Conservation (phyloP, 805 yeast genomes). For the Ogataea parapolymorpha region DNA sequence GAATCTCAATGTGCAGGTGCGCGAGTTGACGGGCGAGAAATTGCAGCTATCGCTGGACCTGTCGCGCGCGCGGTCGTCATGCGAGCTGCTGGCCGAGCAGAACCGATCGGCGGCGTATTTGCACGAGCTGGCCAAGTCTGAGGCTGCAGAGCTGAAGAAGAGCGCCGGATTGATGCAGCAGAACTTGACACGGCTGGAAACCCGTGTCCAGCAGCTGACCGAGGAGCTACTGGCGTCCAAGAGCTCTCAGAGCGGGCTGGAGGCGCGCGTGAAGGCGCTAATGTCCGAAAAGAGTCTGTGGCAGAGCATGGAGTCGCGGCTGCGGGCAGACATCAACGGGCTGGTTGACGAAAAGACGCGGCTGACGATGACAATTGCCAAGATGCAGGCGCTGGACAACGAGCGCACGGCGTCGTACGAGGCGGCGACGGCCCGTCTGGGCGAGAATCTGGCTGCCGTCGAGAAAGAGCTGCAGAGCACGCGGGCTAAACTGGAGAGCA, state of each 20-base stretch:
- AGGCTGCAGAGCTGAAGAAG: conserved; percentile 42
- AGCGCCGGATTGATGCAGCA: conserved; percentile 41
- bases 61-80: conserved; percentile 53
- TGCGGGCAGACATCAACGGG: conserved; percentile 49
- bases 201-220: conserved; percentile 42
- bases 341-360: conserved; percentile 57
- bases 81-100: conserved; percentile 52
- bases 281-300: conserved; percentile 54
- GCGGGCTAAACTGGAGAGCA: conserved; percentile 46
- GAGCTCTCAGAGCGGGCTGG: conserved; percentile 40
- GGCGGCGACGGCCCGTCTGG: conserved; percentile 48
- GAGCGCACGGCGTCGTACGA: conserved; percentile 56
- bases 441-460: conserved; percentile 46
- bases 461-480: conserved; percentile 43
- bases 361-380: conserved; percentile 53
- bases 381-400: conserved; percentile 55
- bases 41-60: conserved; percentile 47
- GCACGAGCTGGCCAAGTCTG: conserved; percentile 39
- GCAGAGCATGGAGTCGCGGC: conserved; percentile 45
- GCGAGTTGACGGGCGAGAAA: conserved; percentile 37
- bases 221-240: conserved; percentile 57
- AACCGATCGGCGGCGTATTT: conserved; percentile 39
- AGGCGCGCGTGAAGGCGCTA: conserved; percentile 45
- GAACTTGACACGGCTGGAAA: conserved; percentile 44
- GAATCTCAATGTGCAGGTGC: conserved; percentile 47